Conservation (phyloP, 257 asterid genomes). For the Lantana camara region DNA sequence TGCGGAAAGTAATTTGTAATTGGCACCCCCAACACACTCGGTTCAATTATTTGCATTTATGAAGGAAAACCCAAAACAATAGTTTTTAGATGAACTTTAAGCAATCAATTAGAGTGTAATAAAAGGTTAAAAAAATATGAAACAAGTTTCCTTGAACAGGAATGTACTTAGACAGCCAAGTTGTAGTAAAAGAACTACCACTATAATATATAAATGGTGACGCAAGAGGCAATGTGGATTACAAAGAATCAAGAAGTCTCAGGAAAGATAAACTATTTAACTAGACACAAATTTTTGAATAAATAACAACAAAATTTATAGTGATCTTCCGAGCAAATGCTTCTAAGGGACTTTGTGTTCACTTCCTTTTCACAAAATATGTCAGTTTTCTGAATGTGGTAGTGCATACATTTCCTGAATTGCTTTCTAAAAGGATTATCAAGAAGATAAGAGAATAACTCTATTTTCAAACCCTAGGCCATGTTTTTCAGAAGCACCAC, state of each 20-base stretch:
- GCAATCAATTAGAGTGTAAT: not conserved
- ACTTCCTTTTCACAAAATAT: not conserved
- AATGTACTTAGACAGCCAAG: not conserved
- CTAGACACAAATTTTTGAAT: not conserved
- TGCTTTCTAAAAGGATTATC: not conserved
- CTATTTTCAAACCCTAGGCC: not conserved
- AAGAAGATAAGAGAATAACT: not conserved
- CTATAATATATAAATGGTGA: not conserved
- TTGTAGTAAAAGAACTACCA: not conserved
- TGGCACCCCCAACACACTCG: not conserved
- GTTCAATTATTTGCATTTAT: not conserved
- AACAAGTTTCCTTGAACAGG: not conserved
- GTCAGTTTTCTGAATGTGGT: not conserved
- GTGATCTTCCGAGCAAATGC: not conserved
- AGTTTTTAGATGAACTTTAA: not conserved
- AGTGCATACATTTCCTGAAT: not conserved
- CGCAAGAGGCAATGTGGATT: not conserved
- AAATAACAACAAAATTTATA: not conserved
- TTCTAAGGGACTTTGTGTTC: not conserved
- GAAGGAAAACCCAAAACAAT: not conserved
- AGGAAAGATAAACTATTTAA: not conserved
- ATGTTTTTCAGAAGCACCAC: conserved; percentile 8
- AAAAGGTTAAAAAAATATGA: not conserved
- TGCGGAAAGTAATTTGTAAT: not conserved
- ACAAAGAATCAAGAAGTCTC: not conserved